Evolutionary conservation across 23 red algal genomes (phyloP), one percentile per base, ranked within the genome.

Genomic region (Gracilaria gracilis): DNA sequence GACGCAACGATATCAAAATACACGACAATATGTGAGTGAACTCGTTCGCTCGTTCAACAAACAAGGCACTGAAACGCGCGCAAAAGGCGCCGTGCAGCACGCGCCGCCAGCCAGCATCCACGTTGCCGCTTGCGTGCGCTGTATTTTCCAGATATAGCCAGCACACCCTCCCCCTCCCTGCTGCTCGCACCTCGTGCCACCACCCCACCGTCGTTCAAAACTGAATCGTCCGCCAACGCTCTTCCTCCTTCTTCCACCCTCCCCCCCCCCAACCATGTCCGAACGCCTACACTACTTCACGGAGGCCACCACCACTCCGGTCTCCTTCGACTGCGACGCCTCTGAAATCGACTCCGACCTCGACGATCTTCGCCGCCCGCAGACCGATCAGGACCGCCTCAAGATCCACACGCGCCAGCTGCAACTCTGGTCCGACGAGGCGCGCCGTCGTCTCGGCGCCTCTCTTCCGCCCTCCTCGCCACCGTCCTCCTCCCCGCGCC

Each of bases 391-490:
- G 9, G 87, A 90, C 61, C 87, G 87, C 32, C 25, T 46, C 54
- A 90, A 90, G 33, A 70, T 39, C 19, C 87, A 90, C 76, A 74
- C 87, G 25, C 57, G 73, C 29, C 87, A 90, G 44, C 76, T 90
- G 21, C 87, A 90, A 48, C 87, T 90, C 16, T 90, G 87, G 87
- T 90, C 87, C 42, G 87, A 90, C 87, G 87, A 90, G 47, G 87
- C 87, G 50, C 87, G 87, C 16, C 87, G 87, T 49, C 87, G 87
- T 32, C 87, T 70, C 2, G 58, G 51, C 37, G 54, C 57, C 0
- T 31, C 72, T 4, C 61, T 76, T 1, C 29, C 62, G n/a, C 59
- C 64, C 1, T 49, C 67, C 28, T 36, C 84, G 2, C 67, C 81
- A 14, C 81, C 81, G 16, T 48, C 55, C 17, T 28, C 31, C 64